Evolutionary conservation across 129 eudicot genomes (phyloP).

Genomic region (Silybum marianum): DNA sequence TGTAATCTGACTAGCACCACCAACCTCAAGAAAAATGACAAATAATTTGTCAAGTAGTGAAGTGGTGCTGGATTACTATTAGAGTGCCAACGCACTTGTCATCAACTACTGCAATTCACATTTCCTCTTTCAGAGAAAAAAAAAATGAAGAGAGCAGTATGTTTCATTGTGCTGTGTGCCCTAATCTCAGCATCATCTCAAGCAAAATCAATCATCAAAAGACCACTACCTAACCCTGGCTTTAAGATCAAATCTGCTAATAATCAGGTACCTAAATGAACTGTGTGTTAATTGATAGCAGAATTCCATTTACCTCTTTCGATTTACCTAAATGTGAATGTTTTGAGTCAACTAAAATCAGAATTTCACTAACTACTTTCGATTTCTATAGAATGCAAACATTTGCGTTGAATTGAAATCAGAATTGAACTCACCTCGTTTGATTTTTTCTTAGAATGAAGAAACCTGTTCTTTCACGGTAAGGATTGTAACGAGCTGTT

Average conservation of each 20-base stretch:
- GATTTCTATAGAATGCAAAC: not conserved
- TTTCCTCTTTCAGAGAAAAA: not conserved
- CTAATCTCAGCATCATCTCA: conserved; percentile 33
- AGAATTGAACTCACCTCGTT: conserved; percentile 1
- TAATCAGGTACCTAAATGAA: conserved; percentile 35
- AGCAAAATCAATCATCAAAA: conserved; percentile 42
- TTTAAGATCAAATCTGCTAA: conserved; percentile 55
- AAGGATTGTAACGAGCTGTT: conserved; percentile 67
- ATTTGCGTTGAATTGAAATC: not conserved
- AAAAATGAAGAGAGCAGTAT: conserved; percentile 29
- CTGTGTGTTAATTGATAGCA: not conserved
- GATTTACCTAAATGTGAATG: not conserved
- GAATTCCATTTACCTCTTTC: not conserved
- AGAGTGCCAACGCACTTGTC: conserved; percentile 19
- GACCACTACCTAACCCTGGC: conserved; percentile 43
- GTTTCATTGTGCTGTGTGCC: conserved; percentile 29
- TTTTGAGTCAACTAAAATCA: not conserved
- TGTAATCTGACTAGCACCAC: conserved; percentile 3
- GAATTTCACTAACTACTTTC: not conserved
- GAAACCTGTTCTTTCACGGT: conserved; percentile 61
- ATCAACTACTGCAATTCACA: conserved; percentile 22
- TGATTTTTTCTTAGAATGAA: conserved; percentile 36
- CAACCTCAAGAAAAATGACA: not conserved
- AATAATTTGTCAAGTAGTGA: conserved; percentile 22
- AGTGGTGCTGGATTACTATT: conserved; percentile 11